Evolutionary conservation across 148 eudicot genomes (phyloP), one percentile per base, ranked within the genome.

Genomic region (Fagopyrum tataricum): DNA sequence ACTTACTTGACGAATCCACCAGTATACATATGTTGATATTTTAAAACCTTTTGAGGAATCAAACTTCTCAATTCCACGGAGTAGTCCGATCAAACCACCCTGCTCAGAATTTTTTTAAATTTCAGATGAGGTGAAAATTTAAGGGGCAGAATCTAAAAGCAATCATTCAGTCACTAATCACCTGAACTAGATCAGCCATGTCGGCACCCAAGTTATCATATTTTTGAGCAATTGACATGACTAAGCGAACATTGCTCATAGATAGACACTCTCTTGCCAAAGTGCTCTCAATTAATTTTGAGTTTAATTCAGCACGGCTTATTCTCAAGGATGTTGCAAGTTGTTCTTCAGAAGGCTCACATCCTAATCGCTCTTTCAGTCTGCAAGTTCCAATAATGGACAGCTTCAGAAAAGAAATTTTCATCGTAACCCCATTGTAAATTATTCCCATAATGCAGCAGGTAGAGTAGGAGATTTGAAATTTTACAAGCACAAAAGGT

Each of bases 1-100:
- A 70, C 93, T 81, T 76, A 93, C 98, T 86, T 91, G 99, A 61
- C 97, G 92, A 72, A 95, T 95, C 99, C 99, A 95, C 99, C 99
- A 95, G 81, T 95, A 95, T 26, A 92, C 97, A 74, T 91, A 95
- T 18, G 99, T 95, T 55, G 99, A 95, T 77, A 95, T 88, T 81
- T 85, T 95, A 79, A 85, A 92, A 59, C 99, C 99, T 82, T 90
- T 95, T 20, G 99, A 95, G 52, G 97, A 84, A 84, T 95, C 99
- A 81, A 85, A 95, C 82, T 91, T 95, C 86, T 95, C 94, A 72
- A 95, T 95, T 72, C 98, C 98, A 20, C 98, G 84, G 44, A 89
- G 93, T 72, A 94, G 85, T 77, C 98, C 98, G 81, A 94, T 83
- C 55, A 94, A 83, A 71, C 98, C 98, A 71, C 93, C 98, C 98